Base-by-base conservation (phyloP, 208 protist genomes). In the Leptomonas seymouri region DNA sequence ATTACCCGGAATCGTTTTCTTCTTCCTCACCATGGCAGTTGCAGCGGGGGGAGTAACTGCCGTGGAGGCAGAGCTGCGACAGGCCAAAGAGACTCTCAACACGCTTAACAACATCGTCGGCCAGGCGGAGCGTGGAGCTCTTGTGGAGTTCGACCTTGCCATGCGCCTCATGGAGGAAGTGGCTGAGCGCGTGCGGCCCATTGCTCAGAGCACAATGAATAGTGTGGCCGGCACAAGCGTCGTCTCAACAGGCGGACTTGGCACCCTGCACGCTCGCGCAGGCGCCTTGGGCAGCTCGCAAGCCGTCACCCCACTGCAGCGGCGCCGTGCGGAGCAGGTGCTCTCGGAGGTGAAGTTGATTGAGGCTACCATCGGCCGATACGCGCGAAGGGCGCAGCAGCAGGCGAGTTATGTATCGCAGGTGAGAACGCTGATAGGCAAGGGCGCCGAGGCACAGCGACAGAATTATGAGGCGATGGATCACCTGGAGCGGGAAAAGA, bases 281-380 rank as follows among this genome's bases (percentile, higher is more conserved):
- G 49, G 50, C 30, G 58, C 57, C 21, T 16, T 28, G 16, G 34
- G 67, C 39, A 64, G 54, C 25, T 42, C 64, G 36, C 61, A 65
- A 16, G 53, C 16, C 36, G 75, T 90, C 20, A 84, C 83, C 18
- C 83, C 85, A 28, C 67, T 93, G 23, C 87, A 95, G 58, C 71
- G 76, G 3, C 85, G 83, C 6, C 76, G 73, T 9, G 90, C 87
- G 18, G 72, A 87, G 51, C 86, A 91, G 61, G 69, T 91, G 44
- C 71, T 89, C 1, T 81, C 81, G 12, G 86, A 93, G 76, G 58
- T 93, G 42, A 76, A 81, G 59, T 56, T 90, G 21, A 81, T 81
- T n/a, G 79, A 87, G 46, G 61, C 67, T 42, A 67, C 77, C 11
- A 39, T 95, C 34, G 64, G 74, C 46, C 81, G 79, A 8, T 72